A percentile compares a stretch with the other conserved stretches of the same genome.
These are phyloP conservation scores for Scedosporium minutisporum DNA, from an alignment of 2,329 filamentous ascomycete genomes.

Conservation along the genomic window DNA sequence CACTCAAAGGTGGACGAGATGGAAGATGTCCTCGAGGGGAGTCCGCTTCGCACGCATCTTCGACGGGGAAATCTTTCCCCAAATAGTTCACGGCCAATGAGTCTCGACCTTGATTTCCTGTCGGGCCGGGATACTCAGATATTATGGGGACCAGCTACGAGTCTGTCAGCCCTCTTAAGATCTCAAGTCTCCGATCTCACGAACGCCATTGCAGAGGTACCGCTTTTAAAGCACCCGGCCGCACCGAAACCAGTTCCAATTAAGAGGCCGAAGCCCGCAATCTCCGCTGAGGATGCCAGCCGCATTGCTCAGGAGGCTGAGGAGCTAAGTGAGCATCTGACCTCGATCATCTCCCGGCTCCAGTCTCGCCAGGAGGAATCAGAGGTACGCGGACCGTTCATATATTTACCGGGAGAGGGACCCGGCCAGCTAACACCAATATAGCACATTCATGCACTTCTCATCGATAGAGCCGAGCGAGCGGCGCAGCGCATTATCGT, in stretches of 20 bases:
- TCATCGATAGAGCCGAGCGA: constrained; percentile 47
- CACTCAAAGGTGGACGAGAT: constrained; percentile 34
- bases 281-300: constrained; percentile 14
- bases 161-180: constrained; percentile 23
- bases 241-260: background rate
- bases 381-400: constrained; percentile 30
- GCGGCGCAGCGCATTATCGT: constrained; percentile 49
- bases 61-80: background rate
- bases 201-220: constrained; percentile 18
- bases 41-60: background rate
- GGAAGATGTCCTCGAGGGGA: constrained; percentile 21
- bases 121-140: background rate
- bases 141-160: constrained; percentile 16
- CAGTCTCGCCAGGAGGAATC: constrained; percentile 49
- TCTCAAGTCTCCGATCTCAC: constrained; percentile 28
- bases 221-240: background rate
- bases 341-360: constrained; percentile 39
- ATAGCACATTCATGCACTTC: constrained; percentile 52
- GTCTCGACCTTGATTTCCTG: constrained; percentile 7
- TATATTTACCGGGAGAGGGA: background rate
- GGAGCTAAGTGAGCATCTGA: constrained; percentile 40
- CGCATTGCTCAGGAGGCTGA: constrained; percentile 19
- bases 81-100: constrained; percentile 8
- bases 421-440: background rate
- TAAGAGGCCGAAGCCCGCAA: background rate